Conservation (phyloP, 139 green algal genomes). For the Asterochloris sp. region DNA sequence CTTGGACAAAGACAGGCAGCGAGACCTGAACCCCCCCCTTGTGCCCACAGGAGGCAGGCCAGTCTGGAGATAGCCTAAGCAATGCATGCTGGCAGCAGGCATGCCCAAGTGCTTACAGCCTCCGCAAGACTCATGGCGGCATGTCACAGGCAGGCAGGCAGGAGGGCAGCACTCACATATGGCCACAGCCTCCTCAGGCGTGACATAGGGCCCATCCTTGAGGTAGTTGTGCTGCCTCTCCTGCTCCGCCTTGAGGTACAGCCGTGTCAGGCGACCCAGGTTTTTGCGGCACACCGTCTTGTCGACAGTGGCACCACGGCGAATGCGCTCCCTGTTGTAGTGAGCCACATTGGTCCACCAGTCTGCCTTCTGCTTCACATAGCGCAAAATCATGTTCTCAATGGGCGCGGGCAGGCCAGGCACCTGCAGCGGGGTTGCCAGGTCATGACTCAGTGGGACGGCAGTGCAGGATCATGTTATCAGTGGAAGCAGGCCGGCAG, state of each 20-base stretch:
- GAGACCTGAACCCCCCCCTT: too few relatives aligned
- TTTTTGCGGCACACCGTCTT: constrained; percentile 99
- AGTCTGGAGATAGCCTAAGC: too few relatives aligned
- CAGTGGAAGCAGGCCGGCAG: not conserved
- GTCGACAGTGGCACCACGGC: constrained; percentile 96
- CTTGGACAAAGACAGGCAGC: too few relatives aligned
- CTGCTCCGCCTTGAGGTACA: constrained; percentile 98
- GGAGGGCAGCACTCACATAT: constrained; percentile 51
- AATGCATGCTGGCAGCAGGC: too few relatives aligned
- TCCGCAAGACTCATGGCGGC: too few relatives aligned
- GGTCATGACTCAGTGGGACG: not conserved
- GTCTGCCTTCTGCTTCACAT: constrained; percentile 99
- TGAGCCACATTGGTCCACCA: constrained; percentile 99
- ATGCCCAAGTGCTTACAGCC: too few relatives aligned
- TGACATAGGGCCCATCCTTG: constrained; percentile 88
- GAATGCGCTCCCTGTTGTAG: constrained; percentile 99
- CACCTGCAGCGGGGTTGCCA: constrained; percentile 28
- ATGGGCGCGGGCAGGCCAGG: constrained; percentile 95
- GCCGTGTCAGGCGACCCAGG: constrained; percentile 95
- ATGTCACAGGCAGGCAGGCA: constrained; percentile 18
- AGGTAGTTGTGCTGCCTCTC: constrained; percentile 99
- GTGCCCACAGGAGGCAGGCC: too few relatives aligned
- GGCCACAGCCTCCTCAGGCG: constrained; percentile 93
- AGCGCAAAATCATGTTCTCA: constrained; percentile 99
- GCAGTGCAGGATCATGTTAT: not conserved